Percentiles rank a stretch among this genome's conserved stretches.
phyloP scores from a whole-genome alignment of 2,329 filamentous ascomycete species.

The Alternaria rosae region DNA sequence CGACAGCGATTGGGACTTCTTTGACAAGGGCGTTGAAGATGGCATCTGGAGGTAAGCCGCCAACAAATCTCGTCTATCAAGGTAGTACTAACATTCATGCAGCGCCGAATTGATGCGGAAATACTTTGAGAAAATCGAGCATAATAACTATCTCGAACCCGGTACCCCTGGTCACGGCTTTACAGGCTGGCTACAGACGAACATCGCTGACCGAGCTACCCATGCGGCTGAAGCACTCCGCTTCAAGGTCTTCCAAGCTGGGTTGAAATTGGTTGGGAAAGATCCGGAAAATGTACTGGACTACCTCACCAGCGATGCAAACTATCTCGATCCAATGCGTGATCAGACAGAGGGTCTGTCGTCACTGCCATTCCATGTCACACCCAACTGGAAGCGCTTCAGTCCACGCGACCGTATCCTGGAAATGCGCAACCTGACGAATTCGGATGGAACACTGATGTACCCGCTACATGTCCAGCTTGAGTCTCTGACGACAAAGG shows the following conservation, averaged over 20 bases:
- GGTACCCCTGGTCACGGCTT: conserved; percentile 29
- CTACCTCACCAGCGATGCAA: conserved; percentile 23
- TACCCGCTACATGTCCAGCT: conserved; percentile 38
- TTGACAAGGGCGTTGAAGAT: conserved; percentile 25
- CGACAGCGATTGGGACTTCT: conserved; percentile 30
- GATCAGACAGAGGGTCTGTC: conserved; percentile 45
- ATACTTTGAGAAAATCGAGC: conserved; percentile 27
- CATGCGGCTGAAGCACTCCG: conserved; percentile 9
- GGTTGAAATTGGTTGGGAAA: conserved; percentile 21
- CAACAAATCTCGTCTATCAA: background rate
- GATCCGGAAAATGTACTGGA: conserved; percentile 23
- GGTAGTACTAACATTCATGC: background rate
- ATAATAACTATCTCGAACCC: conserved; percentile 25
- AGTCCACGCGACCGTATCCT: conserved; percentile 25
- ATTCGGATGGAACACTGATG: conserved; percentile 13
- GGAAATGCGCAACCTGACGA: conserved; percentile 12
- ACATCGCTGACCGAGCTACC: conserved; percentile 16
- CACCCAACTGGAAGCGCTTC: conserved; percentile 23
- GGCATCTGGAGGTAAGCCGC: conserved; percentile 21
- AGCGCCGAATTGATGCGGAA: conserved; percentile 25
- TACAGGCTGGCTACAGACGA: conserved; percentile 28
- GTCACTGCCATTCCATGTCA: conserved; percentile 45
- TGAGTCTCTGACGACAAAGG: conserved; percentile 51
- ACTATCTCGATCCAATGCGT: conserved; percentile 21
- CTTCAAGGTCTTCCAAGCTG: conserved; percentile 20